Percentiles rank a stretch among this genome's conserved stretches.
Conservation (phyloP, 495 filamentous ascomycete genomes). For the Xanthoparmelia taractica region DNA sequence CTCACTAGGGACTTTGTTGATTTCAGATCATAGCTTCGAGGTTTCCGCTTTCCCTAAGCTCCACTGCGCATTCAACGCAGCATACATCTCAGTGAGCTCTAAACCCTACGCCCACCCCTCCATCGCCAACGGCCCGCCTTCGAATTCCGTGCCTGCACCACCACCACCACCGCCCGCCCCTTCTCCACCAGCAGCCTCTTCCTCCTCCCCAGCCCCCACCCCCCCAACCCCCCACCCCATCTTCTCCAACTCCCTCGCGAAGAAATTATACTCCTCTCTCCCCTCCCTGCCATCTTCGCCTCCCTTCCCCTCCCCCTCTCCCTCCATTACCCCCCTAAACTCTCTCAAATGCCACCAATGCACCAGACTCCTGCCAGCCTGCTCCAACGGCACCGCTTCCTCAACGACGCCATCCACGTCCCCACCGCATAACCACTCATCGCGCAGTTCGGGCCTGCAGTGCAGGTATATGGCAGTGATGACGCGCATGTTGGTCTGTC, state of each 20-base stretch:
- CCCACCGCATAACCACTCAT: constrained; percentile 89
- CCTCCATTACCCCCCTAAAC: constrained; percentile 74
- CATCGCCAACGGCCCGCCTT: constrained; percentile 39
- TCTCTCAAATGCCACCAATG: constrained; percentile 84
- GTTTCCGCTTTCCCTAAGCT: background rate
- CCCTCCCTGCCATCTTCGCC: constrained; percentile 37
- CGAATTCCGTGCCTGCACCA: constrained; percentile 42
- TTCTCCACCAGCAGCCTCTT: constrained; percentile 40
- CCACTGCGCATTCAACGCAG: background rate
- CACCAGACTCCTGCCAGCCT: constrained; percentile 75
- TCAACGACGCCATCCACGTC: constrained; percentile 91
- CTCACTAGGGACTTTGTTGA: background rate
- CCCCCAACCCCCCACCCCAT: constrained; percentile 51
- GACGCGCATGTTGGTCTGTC: constrained; percentile 95
- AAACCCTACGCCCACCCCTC: constrained; percentile 35
- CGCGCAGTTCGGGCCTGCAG: constrained; percentile 82
- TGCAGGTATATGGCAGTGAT: constrained; percentile 95
- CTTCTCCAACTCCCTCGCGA: constrained; percentile 78
- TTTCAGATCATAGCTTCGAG: background rate
- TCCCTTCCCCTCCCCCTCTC: constrained; percentile 30
- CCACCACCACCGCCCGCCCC: constrained; percentile 35
- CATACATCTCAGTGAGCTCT: background rate
- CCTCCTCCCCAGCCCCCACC: constrained; percentile 33
- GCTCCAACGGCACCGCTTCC: constrained; percentile 81
- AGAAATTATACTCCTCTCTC: constrained; percentile 82